phyloP scores from a whole-genome alignment of 2,329 filamentous ascomycete species.

The Apiospora phragmitis region DNA sequence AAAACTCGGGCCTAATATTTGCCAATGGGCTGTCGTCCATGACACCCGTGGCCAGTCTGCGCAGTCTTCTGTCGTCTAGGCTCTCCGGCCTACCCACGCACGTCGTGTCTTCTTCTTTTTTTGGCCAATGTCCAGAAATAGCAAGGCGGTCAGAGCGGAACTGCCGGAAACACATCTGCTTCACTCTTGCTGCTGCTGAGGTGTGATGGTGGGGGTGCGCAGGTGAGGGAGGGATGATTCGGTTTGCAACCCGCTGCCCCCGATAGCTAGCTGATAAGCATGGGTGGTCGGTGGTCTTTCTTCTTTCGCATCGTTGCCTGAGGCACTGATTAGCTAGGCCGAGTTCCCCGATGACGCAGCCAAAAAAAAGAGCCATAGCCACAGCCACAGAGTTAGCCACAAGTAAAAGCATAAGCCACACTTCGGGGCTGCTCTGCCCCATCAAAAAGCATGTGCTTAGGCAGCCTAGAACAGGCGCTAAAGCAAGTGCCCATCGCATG shows the following conservation, averaged over 20 bases:
- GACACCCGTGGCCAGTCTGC: constrained; percentile 1
- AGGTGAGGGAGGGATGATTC: not conserved
- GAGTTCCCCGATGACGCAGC: not conserved
- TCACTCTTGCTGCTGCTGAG: not conserved
- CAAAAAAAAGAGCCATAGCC: not conserved
- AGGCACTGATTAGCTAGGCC: not conserved
- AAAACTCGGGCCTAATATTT: constrained; percentile 2
- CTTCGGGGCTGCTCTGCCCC: not conserved
- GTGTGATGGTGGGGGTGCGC: not conserved
- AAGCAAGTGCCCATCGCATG: constrained; percentile 3
- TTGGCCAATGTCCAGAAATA: not conserved
- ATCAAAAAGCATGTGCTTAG: not conserved
- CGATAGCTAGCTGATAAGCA: not conserved
- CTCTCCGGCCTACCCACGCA: not conserved
- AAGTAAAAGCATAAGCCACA: not conserved
- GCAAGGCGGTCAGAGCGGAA: not conserved
- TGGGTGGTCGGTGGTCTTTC: not conserved
- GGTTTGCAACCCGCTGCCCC: not conserved
- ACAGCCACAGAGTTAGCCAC: not conserved
- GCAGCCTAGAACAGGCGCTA: not conserved
- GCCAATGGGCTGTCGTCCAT: constrained; percentile 7
- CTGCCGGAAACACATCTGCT: not conserved
- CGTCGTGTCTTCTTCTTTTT: not conserved
- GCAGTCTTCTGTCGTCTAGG: not conserved
- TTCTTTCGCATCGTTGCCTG: not conserved